Percentiles rank a stretch among this genome's conserved stretches.
phyloP scores from a whole-genome alignment of 2,329 filamentous ascomycete genomes.

The Microsporum canis region DNA sequence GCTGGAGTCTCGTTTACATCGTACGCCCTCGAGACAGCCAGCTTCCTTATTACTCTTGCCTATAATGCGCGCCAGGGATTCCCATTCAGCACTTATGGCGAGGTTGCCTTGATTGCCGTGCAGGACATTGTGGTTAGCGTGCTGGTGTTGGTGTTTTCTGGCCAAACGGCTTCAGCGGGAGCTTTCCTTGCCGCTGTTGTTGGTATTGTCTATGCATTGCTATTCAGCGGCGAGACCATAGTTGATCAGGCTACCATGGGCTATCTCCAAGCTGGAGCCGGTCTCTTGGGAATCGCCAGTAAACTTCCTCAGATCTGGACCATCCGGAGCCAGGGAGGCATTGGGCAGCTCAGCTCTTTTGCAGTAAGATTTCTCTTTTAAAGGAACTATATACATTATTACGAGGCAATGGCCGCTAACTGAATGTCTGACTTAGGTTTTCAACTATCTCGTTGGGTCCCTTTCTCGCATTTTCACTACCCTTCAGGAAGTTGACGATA shows the following conservation, averaged over 20 bases:
- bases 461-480: constrained; percentile 95
- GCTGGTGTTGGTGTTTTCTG: constrained; percentile 73
- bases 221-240: constrained; percentile 47
- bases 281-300: constrained; percentile 69
- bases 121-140: constrained; percentile 88
- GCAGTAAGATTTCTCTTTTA: constrained; percentile 51
- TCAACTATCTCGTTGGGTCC: constrained; percentile 92
- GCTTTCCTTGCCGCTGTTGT: constrained; percentile 69
- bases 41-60: constrained; percentile 77
- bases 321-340: constrained; percentile 74
- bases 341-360: constrained; percentile 92
- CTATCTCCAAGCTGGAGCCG: constrained; percentile 74
- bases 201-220: constrained; percentile 56
- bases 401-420: neutral
- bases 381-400: constrained; percentile 1
- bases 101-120: constrained; percentile 79
- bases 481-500: constrained; percentile 91
- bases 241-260: constrained; percentile 56
- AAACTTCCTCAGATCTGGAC: constrained; percentile 89
- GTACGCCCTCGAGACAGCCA: constrained; percentile 81
- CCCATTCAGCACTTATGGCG: constrained; percentile 93
- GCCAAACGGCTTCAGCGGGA: constrained; percentile 55
- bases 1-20: constrained; percentile 78
- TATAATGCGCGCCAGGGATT: constrained; percentile 89
- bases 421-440: constrained; percentile 51